A percentile compares a stretch with the other conserved stretches of the same genome.
Evolutionary conservation across 495 filamentous ascomycete genomes (phyloP).

Genomic region (Podospora conica): DNA sequence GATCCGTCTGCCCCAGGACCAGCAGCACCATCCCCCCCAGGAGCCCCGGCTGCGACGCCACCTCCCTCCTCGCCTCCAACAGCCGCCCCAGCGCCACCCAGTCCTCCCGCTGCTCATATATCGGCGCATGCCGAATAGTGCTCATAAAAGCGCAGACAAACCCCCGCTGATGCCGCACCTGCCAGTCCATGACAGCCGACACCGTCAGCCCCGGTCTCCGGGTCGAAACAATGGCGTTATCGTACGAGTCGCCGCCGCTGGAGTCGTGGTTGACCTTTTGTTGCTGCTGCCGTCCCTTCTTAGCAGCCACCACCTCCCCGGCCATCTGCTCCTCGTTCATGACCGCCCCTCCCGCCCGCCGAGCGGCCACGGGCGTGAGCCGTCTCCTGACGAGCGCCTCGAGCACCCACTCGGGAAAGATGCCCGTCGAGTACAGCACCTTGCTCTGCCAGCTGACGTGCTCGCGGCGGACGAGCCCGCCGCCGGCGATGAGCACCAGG

Average conservation of each 20-base stretch:
- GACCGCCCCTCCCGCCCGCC: not conserved
- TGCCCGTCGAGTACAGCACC: conserved; percentile 37
- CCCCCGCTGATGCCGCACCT: conserved; percentile 48
- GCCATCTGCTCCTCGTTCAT: conserved; percentile 26
- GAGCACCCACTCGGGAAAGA: conserved; percentile 50
- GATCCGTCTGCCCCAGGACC: conserved; percentile 48
- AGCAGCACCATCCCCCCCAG: conserved; percentile 45
- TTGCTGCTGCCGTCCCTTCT: conserved; percentile 14
- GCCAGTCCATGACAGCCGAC: conserved; percentile 47
- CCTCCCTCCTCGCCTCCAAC: conserved; percentile 38
- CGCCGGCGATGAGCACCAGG: conserved; percentile 68
- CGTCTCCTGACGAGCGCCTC: conserved; percentile 48
- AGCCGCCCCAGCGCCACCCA: conserved; percentile 53
- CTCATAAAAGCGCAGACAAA: conserved; percentile 52
- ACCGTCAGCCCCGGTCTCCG: conserved; percentile 34
- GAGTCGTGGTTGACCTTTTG: conserved; percentile 24
- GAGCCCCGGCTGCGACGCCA: conserved; percentile 29
- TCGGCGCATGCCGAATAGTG: conserved; percentile 47
- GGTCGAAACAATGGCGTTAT: conserved; percentile 38
- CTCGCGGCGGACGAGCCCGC: conserved; percentile 47
- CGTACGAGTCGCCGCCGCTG: conserved; percentile 33
- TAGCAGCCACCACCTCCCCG: conserved; percentile 20
- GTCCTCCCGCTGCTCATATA: conserved; percentile 48
- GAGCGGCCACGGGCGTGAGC: conserved; percentile 31
- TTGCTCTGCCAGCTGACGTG: conserved; percentile 38